Evolutionary conservation across 2,329 filamentous ascomycete species (phyloP).

Genomic region (Decorospora gaudefroyi): DNA sequence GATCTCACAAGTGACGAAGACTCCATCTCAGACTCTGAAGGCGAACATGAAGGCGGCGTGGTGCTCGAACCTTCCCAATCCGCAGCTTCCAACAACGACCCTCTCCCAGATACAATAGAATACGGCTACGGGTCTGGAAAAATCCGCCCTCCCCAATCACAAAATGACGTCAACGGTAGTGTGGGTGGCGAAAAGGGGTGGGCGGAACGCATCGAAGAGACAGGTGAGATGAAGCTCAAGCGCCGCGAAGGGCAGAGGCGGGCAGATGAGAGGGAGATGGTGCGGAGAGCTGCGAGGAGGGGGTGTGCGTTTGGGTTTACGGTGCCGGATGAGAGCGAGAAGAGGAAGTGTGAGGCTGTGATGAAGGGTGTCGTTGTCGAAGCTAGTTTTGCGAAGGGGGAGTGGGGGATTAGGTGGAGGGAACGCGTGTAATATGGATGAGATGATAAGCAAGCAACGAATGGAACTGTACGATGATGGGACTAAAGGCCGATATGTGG

Average conservation of each 20-base stretch:
- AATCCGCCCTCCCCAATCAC: slow-evolving; percentile 48
- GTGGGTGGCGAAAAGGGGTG: slow-evolving; percentile 61
- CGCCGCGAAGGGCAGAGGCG: slow-evolving; percentile 55
- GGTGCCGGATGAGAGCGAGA: slow-evolving; percentile 31
- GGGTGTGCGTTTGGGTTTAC: slow-evolving; percentile 61
- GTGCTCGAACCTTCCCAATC: slow-evolving; percentile 13
- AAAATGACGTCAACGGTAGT: slow-evolving; percentile 61
- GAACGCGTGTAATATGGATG: slow-evolving; percentile 49
- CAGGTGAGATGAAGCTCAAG: slow-evolving; percentile 57
- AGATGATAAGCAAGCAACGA: no score
- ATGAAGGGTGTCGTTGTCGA: slow-evolving; percentile 64
- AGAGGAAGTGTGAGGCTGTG: slow-evolving; percentile 61
- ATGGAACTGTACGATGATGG: slow-evolving; percentile 6
- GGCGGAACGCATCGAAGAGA: slow-evolving; percentile 59
- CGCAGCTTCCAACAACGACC: neutral
- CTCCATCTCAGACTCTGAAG: slow-evolving; percentile 22
- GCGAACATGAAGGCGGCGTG: slow-evolving; percentile 23
- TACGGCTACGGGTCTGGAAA: slow-evolving; percentile 40
- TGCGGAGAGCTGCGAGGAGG: slow-evolving; percentile 65
- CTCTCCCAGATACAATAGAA: slow-evolving; percentile 19
- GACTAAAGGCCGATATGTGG: slow-evolving; percentile 11
- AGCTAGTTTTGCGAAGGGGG: slow-evolving; percentile 64
- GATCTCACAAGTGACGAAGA: slow-evolving; percentile 18
- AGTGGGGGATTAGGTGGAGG: slow-evolving; percentile 64
- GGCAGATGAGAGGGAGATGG: slow-evolving; percentile 60